Evolutionary conservation across 257 asterid species (phyloP), one percentile per base, ranked within the genome.

Genomic region (Leonotis leonurus): DNA sequence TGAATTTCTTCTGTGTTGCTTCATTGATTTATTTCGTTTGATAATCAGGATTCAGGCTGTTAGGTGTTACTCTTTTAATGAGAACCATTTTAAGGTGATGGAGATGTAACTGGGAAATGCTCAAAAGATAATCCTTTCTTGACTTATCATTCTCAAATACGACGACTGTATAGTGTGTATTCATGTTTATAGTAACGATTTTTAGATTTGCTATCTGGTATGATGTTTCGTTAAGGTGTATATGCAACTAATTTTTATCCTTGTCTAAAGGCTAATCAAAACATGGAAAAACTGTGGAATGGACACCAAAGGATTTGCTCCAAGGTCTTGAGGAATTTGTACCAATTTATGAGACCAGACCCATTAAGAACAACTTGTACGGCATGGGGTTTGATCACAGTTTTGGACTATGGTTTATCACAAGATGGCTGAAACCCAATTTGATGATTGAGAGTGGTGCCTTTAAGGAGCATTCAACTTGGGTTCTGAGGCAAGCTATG

Each of bases 371-470:
- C 71, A 91, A 88, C 79, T 75, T 81, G 94, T 84, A 81, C 51
- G 98, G 96, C 43, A 91, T 91, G 98, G 98, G 96, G 32, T 86
- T 91, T 60, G 98, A 91, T 70, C 98, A 86, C 78, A 91, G 98
- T 71, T 91, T 88, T 43, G 98, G 98, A 46, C 95, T 91, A 46
- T 88, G 98, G 98, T 91, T 91, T 73, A 81, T 91, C 49, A 77
- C 95, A 2, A 77, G 78, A 64, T 88, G 95, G 96, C 71, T 88
- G 65, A 84, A 88, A 75, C 98, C 95, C 5, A 95, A 86, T 56
- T 67, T 88, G 78, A 88, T 91, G 98, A 83, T 91, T 45, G 98
- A 88, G 81, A 91, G 98, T 48, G 96, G 98, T 52, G 95, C 96
- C 53, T 91, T 91, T 70, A 91, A 91, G 83, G 98, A 96, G 27